Evolutionary conservation across 169 alveolate genomes (phyloP), one percentile per base, ranked within the genome.

Genomic region (Plasmodium coatneyi): DNA sequence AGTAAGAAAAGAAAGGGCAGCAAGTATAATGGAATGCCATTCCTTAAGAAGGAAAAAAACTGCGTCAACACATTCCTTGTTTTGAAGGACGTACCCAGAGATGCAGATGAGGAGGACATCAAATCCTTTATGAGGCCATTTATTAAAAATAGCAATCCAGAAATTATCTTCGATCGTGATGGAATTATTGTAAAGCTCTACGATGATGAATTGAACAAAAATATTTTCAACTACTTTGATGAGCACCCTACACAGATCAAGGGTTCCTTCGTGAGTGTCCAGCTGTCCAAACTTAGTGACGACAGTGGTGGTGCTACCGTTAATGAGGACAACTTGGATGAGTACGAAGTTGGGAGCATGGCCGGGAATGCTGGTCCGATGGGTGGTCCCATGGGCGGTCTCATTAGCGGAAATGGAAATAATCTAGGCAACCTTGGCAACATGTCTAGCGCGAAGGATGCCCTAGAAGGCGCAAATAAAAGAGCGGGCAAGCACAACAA

Each of bases 51-150:
- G 66, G 93, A 87, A 78, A 87, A 87, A 87, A 87, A 87, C 71
- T 78, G 43, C 70, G 93, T 78, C 16, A 87, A 56, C 28, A 87
- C 81, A 22, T 12, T 34, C 30, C 71, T 87, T 5, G 5, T 87
- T 36, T 78, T 87, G 43, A 87, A 76, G 19, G 70, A 87, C 22
- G 87, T 87, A 52, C 93, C 93, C 9, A 41, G 43, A 34, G 87
- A 87, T 54, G 87, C 81, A 19, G 83, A 78, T n/a, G 87, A 87
- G 80, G 93, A 87, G 80, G 93, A 87, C 49, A 79, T 87, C 25
- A 87, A 78, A 87, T 87, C 93, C 4, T 79, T 87, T 76, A 87
- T 87, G 80, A 32, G 89, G 5, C 93, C 93, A 87, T 87, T 87
- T 87, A 10, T 87, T 56, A 87, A 43, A 54, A 78, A 78, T 22